Base-by-base conservation (phyloP, 2,329 filamentous ascomycete species). In the Colletotrichum liaoningense region DNA sequence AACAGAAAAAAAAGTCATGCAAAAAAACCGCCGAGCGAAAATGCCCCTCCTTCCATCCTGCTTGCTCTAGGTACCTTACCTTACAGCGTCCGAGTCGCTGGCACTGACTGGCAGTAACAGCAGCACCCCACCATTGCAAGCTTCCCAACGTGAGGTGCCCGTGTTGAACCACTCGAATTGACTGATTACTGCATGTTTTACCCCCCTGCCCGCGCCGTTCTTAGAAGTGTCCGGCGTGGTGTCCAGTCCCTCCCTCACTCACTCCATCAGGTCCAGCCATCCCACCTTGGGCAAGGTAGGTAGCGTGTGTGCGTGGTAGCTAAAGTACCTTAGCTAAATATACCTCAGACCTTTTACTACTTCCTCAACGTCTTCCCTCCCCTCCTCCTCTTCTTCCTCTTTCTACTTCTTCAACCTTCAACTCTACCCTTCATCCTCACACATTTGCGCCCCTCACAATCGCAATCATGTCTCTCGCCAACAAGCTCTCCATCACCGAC, bases 401-500 rank as follows among this genome's bases (percentile, higher is more conserved):
- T 35, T 35, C 11, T 35, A 22, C 67, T 63, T 57, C 64, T 75
- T 46, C 62, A 65, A 52, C 69, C 64, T 70, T 64, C 69, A 63
- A 63, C 52, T 49, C 42, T 49, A n/a, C 42, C 19, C 8, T 49
- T 49, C 22, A 28, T 28, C 54, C 54, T 56, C 54, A 77, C 55
- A 73, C 58, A 75, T 57, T 75, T 49, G 42, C 28, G 22, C 52
- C 65, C 68, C 69, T 65, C 59, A 73, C 62, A 74, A 78, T 76
- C 68, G 74, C 76, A 82, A 91, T 80, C 74, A 99, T 99, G 97
- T 98, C 97, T 92, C 94, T 99, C 83, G 94, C 95, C 80, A 98
- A 92, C 91, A 99, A 99, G 91, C 94, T 99, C 80, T 94, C 95
- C 79, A 98, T 99, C 86, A 94, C 92, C 78, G 96, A 99, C 83